These are phyloP conservation scores for Brassica hybrid DNA, from an alignment of 441 rosid genomes.

Conservation along the genomic window DNA sequence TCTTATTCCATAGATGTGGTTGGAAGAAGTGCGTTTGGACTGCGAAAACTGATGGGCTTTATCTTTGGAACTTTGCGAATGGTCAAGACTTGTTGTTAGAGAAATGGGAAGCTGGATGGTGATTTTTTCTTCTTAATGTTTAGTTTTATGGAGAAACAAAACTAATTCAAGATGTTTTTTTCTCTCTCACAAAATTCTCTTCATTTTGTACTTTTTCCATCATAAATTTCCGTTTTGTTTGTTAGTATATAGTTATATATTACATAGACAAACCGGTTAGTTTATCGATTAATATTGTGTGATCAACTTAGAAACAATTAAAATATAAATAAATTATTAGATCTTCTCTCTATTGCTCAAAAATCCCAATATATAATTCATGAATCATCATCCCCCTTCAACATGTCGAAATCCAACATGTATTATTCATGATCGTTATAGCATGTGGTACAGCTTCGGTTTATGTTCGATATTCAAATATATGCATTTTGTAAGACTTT, in stretches of 20 bases:
- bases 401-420: neutral
- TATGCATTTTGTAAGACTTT: neutral
- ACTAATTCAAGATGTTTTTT: neutral
- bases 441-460: neutral
- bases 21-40: slow-evolving; percentile 46
- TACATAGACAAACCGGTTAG: neutral
- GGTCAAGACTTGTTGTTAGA: slow-evolving; percentile 13
- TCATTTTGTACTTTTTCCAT: neutral
- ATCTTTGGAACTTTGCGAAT: slow-evolving; percentile 31
- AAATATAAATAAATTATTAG: neutral
- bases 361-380: neutral
- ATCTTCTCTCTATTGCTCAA: neutral
- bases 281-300: neutral
- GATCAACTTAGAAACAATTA: neutral
- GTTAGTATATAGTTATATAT: neutral
- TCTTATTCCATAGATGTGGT: slow-evolving; percentile 40
- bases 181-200: neutral
- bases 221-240: neutral
- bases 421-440: neutral
- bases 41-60: slow-evolving; percentile 43
- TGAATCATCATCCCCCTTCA: neutral
- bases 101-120: slow-evolving; percentile 36
- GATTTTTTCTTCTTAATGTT: neutral
- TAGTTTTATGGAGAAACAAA: neutral
- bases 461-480: neutral